Evolutionary conservation across 148 eudicot species (phyloP).

Genomic region (Salicornia ramosissima): DNA sequence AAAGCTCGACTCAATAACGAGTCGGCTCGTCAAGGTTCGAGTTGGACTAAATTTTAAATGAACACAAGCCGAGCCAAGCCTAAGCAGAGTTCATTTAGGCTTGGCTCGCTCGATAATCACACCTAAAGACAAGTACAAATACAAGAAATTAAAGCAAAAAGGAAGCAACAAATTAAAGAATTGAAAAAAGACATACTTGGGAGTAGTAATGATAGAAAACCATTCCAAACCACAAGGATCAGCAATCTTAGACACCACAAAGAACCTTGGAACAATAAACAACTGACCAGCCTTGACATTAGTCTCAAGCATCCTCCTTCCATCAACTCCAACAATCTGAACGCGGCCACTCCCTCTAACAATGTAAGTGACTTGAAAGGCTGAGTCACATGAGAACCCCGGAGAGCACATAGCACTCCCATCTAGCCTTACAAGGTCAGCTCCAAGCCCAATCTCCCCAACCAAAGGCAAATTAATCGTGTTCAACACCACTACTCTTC

Average conservation of each 20-base stretch:
- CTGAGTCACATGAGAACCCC: slow-evolving; percentile 84
- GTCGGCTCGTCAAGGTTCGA: too few relatives aligned
- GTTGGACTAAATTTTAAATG: too few relatives aligned
- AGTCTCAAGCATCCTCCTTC: slow-evolving; percentile 65
- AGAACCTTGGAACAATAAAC: slow-evolving; percentile 88
- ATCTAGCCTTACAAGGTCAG: slow-evolving; percentile 71
- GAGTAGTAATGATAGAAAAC: slow-evolving; percentile 90
- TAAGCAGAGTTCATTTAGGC: too few relatives aligned
- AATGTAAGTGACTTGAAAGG: slow-evolving; percentile 75
- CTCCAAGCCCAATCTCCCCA: slow-evolving; percentile 80
- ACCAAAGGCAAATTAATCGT: slow-evolving; percentile 87
- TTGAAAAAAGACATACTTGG: slow-evolving; percentile 40
- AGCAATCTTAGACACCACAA: slow-evolving; percentile 78
- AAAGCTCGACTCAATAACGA: too few relatives aligned
- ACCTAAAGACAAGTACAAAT: too few relatives aligned
- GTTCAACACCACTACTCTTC: slow-evolving; percentile 70
- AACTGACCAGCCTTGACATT: slow-evolving; percentile 58
- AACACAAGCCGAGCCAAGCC: too few relatives aligned
- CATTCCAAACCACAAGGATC: slow-evolving; percentile 73
- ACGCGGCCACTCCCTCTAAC: slow-evolving; percentile 80
- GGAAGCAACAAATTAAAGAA: too few relatives aligned
- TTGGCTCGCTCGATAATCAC: too few relatives aligned
- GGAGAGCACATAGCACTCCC: slow-evolving; percentile 81
- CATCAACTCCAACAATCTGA: slow-evolving; percentile 76
- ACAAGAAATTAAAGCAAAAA: too few relatives aligned